Evolutionary conservation across 768 basidiomycete genomes (phyloP).

Genomic region (Filobasidium floriforme): DNA sequence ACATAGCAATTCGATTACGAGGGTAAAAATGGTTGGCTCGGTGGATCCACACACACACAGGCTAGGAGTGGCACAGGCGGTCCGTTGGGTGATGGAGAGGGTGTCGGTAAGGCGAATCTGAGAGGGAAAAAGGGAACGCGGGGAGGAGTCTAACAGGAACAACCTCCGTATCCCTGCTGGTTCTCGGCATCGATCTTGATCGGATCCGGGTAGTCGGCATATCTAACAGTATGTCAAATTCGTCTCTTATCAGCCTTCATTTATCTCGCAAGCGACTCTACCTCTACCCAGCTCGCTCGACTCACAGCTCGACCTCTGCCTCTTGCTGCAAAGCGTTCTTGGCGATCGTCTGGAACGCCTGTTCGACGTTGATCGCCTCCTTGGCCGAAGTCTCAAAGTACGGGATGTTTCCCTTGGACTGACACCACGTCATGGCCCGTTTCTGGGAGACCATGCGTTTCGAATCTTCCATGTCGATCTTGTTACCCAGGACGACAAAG

Average conservation of each 20-base stretch:
- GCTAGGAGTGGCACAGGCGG: no score
- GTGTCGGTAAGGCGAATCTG: neutral
- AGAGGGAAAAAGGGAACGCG: neutral
- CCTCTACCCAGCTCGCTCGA: constrained; percentile 16
- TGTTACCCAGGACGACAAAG: constrained; percentile 98
- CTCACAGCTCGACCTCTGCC: constrained; percentile 87
- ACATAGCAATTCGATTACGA: no score
- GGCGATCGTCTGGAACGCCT: constrained; percentile 99
- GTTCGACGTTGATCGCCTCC: constrained; percentile 99
- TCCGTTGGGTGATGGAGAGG: neutral
- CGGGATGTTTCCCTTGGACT: constrained; percentile 97
- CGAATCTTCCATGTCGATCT: constrained; percentile 99
- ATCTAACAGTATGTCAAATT: constrained; percentile 51
- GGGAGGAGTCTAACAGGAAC: neutral
- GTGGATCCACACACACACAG: no score
- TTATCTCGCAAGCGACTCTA: neutral
- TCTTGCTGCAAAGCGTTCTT: constrained; percentile 98
- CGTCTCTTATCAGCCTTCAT: neutral
- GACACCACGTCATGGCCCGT: constrained; percentile 99
- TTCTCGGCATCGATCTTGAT: constrained; percentile 92
- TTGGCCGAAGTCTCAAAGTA: constrained; percentile 99
- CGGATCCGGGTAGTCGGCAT: constrained; percentile 97
- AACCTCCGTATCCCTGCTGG: constrained; percentile 67
- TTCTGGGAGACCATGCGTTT: constrained; percentile 99
- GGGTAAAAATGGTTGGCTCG: no score